These are phyloP conservation scores for Bisporella sp. DNA, from an alignment of 2,329 filamentous ascomycete genomes.

Conservation along the genomic window DNA sequence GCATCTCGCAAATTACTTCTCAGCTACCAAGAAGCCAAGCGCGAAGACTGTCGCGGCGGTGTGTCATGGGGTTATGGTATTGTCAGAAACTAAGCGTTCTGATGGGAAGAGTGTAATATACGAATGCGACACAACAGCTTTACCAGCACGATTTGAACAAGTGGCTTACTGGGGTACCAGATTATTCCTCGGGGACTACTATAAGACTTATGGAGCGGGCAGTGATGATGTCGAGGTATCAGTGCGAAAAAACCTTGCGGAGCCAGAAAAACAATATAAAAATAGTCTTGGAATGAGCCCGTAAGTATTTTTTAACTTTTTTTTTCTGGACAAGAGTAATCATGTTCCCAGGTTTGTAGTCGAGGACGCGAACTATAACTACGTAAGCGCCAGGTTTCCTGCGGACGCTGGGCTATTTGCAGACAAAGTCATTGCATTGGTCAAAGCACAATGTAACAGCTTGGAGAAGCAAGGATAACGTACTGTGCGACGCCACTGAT, in stretches of 20 bases:
- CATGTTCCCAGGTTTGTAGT: slow-evolving; percentile 36
- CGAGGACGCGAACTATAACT: slow-evolving; percentile 41
- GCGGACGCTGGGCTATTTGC: slow-evolving; percentile 36
- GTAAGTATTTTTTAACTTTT: slow-evolving; percentile 27
- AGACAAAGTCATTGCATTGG: slow-evolving; percentile 34
- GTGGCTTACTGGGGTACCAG: slow-evolving; percentile 42
- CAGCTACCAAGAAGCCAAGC: slow-evolving; percentile 36
- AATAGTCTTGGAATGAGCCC: slow-evolving; percentile 34
- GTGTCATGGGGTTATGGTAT: slow-evolving; percentile 46
- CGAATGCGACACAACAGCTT: slow-evolving; percentile 40
- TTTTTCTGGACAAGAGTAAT: slow-evolving; percentile 3
- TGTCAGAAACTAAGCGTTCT: slow-evolving; percentile 35
- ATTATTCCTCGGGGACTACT: slow-evolving; percentile 44
- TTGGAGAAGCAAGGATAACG: not conserved
- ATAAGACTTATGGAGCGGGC: slow-evolving; percentile 47
- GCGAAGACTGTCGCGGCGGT: slow-evolving; percentile 40
- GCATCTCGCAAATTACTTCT: slow-evolving; percentile 40
- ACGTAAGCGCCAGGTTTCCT: slow-evolving; percentile 41
- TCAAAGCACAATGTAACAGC: slow-evolving; percentile 15
- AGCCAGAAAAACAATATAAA: slow-evolving; percentile 37
- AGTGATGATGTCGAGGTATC: slow-evolving; percentile 41
- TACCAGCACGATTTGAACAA: slow-evolving; percentile 43
- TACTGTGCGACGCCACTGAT: no score
- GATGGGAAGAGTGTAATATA: slow-evolving; percentile 40
- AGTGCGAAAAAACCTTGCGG: slow-evolving; percentile 36